phyloP scores from a whole-genome alignment of 441 rosid species.

The Corymbia calophylla region DNA sequence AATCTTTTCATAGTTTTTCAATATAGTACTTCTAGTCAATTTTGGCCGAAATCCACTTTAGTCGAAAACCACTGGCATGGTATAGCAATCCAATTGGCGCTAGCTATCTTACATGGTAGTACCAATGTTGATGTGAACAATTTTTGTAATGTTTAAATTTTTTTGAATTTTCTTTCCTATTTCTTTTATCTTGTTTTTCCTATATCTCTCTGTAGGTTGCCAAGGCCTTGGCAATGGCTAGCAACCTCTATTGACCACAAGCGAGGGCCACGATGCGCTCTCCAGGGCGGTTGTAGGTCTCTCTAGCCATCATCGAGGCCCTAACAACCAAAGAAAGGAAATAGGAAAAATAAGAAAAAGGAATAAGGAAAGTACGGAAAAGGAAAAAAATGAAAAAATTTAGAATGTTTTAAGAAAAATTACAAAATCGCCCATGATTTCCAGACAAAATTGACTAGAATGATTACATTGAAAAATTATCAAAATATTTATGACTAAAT shows the following conservation, averaged over 20 bases:
- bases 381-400: too few relatives aligned
- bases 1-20: too few relatives aligned
- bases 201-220: not conserved
- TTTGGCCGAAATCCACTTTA: not conserved
- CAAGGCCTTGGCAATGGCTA: fast-evolving
- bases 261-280: fast-evolving
- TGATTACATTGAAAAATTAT: too few relatives aligned
- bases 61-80: not conserved
- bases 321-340: not conserved
- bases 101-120: not conserved
- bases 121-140: fast-evolving
- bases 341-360: not conserved
- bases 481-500: not conserved
- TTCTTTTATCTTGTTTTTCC: too few relatives aligned
- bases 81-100: fast-evolving
- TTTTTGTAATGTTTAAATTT: too few relatives aligned
- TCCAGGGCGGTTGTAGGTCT: fast-evolving
- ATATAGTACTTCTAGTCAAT: not conserved
- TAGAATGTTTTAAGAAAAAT: not conserved
- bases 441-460: not conserved
- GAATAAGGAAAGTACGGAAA: not conserved
- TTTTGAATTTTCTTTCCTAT: not conserved
- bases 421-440: not conserved
- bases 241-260: not conserved
- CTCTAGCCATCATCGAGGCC: not conserved